Evolutionary conservation across 805 yeast genomes (phyloP), one percentile per base, ranked within the genome.

Genomic region (Ogataea dorogensis): DNA sequence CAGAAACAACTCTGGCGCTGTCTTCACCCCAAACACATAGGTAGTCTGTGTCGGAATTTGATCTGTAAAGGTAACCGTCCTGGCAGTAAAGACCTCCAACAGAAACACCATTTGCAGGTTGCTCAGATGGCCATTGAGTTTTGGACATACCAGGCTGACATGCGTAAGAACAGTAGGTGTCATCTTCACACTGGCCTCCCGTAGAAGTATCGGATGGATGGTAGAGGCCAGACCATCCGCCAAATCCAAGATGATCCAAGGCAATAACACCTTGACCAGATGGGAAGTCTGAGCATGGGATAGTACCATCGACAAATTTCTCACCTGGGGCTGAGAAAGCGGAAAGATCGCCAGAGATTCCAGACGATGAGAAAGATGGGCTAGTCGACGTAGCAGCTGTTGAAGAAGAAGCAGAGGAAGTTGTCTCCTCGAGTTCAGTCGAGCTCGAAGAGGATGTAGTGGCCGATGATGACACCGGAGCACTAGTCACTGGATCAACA

Each of bases 251-350:
- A 71, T 72, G 71, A 67, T 80, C 81, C 29, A 86, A 67, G 19
- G 86, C 63, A 54, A 87, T 68, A 42, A 87, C 95, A 72, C 95
- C 95, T 56, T 84, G 74, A 44, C 93, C 94, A 33, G 76, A 58
- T 59, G 91, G 94, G 75, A 87, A 82, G 37, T 67, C 60, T 42
- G 71, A 61, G 71, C 96, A 87, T 42, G 70, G 62, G 54, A 77
- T 56, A 25, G 64, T 69, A 59, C 95, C 95, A 58, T 87, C 95
- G 56, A 68, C 64, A 65, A 93, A 91, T 33, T 65, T 64, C 28
- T 60, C 65, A 39, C 71, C 46, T 53, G 96, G 93, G 51, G 61
- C 68, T 8, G 65, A 50, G 67, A 67, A 85, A 42, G 71, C 63
- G 24, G 66, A 37, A 46, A 86, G 72, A 59, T 77, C 86, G 51